Evolutionary conservation across 2,329 filamentous ascomycete species (phyloP).

Genomic region (Fusarium albosuccineum): DNA sequence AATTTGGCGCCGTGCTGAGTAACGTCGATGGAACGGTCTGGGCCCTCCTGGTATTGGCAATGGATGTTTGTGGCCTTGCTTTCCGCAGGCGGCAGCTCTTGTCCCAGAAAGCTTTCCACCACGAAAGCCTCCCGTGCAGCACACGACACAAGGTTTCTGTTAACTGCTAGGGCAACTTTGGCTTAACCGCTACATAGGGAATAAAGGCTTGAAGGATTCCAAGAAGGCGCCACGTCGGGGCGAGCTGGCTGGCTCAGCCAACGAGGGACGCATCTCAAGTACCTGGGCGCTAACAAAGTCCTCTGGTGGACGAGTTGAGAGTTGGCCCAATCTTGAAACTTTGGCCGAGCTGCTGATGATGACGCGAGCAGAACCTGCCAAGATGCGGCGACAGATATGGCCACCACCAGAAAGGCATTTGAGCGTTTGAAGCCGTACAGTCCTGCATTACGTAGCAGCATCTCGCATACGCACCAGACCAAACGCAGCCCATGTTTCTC

Average conservation of each 20-base stretch:
- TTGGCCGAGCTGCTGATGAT: constrained; percentile 21
- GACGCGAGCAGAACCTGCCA: constrained; percentile 13
- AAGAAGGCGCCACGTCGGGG: constrained; percentile 24
- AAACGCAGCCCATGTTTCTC: background rate
- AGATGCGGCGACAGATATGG: constrained; percentile 4
- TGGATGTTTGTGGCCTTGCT: constrained; percentile 8
- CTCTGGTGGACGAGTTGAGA: constrained; percentile 30
- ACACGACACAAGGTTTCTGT: background rate
- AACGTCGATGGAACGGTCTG: constrained; percentile 19
- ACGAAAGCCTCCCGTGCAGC: too few relatives aligned
- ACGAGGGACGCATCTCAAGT: constrained; percentile 24
- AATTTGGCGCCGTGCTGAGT: constrained; percentile 10
- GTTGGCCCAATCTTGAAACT: constrained; percentile 12
- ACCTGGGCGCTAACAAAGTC: constrained; percentile 35
- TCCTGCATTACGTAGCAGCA: background rate
- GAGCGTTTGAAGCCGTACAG: background rate
- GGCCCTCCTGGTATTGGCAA: constrained; percentile 5
- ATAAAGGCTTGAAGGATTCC: constrained; percentile 20
- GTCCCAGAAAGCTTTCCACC: too few relatives aligned
- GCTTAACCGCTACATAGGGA: background rate
- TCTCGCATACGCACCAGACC: background rate
- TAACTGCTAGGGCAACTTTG: background rate
- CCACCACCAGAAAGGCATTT: background rate
- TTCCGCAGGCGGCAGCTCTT: background rate
- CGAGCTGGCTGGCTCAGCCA: constrained; percentile 21